A percentile compares a stretch with the other conserved stretches of the same genome.
phyloP scores from a whole-genome alignment of 2,329 filamentous ascomycete species.

The Paecilomyces niveus region DNA sequence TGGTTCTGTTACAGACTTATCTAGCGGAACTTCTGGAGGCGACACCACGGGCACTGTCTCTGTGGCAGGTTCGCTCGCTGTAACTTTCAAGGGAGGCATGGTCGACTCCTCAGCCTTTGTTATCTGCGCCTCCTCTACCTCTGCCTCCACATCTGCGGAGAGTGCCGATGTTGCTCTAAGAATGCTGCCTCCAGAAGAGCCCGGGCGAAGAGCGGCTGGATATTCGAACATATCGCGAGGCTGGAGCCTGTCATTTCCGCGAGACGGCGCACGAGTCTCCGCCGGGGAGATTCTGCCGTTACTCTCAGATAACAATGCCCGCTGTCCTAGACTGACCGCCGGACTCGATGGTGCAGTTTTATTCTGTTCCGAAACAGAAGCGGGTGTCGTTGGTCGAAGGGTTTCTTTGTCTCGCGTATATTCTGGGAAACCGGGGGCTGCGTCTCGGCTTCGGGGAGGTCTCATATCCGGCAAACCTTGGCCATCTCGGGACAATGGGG shows the following conservation, averaged over 20 bases:
- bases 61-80: not conserved
- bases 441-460: constrained; percentile 13
- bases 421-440: constrained; percentile 11
- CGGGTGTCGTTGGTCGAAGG: constrained; percentile 22
- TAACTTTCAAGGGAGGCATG: constrained; percentile 1
- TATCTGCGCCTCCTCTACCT: constrained; percentile 8
- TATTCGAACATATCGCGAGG: constrained; percentile 12
- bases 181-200: constrained; percentile 8
- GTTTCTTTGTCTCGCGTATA: constrained; percentile 18
- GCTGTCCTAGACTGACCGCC: constrained; percentile 19
- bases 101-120: constrained; percentile 15
- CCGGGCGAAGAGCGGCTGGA: constrained; percentile 15
- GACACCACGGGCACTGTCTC: not conserved
- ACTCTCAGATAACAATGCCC: constrained; percentile 21
- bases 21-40: constrained; percentile 7
- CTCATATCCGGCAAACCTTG: constrained; percentile 13
- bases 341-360: constrained; percentile 13
- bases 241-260: constrained; percentile 21
- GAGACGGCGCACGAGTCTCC: constrained; percentile 22
- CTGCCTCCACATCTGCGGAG: constrained; percentile 6
- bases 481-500: constrained; percentile 22
- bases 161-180: constrained; percentile 8
- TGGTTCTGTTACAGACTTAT: constrained; percentile 11
- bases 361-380: constrained; percentile 17
- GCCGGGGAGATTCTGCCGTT: constrained; percentile 16